Percentiles rank a stretch among this genome's conserved stretches.
Conservation (phyloP, 306 rosid species). For the Prunus mongolica region DNA sequence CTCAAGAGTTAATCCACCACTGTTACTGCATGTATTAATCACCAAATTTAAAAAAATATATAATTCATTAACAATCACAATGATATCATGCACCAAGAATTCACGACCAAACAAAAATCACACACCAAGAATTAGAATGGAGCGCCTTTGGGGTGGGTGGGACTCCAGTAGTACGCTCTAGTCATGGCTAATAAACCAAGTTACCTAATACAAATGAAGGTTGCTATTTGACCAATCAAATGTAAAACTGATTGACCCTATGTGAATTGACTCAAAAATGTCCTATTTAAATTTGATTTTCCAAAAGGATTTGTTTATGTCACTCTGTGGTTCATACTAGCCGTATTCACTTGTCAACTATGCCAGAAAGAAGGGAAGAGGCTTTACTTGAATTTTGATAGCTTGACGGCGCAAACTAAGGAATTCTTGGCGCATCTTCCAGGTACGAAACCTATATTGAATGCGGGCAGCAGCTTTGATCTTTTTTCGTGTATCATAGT, state of each 20-base stretch:
- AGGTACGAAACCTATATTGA: conserved; percentile 75
- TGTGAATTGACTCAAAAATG: background rate
- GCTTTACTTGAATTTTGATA: conserved; percentile 78
- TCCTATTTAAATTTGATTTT: background rate
- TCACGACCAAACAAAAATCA: no score
- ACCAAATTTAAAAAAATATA: background rate
- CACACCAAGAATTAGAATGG: no score
- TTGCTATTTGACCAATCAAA: background rate
- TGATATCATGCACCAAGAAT: no score
- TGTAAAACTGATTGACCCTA: background rate
- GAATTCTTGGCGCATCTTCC: conserved; percentile 81
- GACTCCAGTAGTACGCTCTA: background rate
- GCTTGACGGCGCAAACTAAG: conserved; percentile 73
- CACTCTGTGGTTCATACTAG: conserved; percentile 4
- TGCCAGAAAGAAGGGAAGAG: conserved; percentile 19
- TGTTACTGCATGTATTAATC: background rate
- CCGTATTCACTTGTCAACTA: background rate
- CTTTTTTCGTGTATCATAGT: conserved; percentile 50
- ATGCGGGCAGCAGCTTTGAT: conserved; percentile 83
- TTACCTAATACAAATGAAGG: background rate
- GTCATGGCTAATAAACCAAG: background rate
- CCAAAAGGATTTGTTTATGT: background rate
- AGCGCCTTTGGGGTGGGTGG: no score
- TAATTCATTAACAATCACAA: background rate
- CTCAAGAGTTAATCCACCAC: background rate